These are phyloP conservation scores for Coemansia sp. DNA, from an alignment of 192 early-diverging fungal genomes.

Conservation along the genomic window DNA sequence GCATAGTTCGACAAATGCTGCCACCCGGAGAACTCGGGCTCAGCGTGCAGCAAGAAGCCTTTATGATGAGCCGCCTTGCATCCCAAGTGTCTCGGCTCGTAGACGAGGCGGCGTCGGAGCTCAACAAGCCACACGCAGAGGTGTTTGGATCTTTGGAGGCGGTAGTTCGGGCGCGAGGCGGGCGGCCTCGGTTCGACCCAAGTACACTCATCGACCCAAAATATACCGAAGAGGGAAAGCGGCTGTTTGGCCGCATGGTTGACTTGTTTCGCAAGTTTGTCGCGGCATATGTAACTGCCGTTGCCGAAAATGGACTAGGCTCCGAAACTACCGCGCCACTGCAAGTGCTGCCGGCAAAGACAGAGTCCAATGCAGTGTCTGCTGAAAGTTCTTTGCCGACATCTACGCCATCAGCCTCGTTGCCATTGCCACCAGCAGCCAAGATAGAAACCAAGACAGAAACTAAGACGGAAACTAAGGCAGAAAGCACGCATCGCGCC, in stretches of 20 bases:
- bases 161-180: slow-evolving; percentile 18
- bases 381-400: not conserved
- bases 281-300: slow-evolving; percentile 26
- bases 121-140: slow-evolving; percentile 14
- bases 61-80: slow-evolving; percentile 3
- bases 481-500: not conserved
- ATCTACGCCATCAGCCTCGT: not conserved
- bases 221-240: slow-evolving; percentile 21
- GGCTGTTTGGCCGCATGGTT: slow-evolving; percentile 33
- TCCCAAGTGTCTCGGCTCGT: slow-evolving; percentile 21
- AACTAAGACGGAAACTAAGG: not conserved
- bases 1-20: slow-evolving; percentile 21
- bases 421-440: not conserved
- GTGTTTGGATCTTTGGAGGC: slow-evolving; percentile 16
- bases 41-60: slow-evolving; percentile 1
- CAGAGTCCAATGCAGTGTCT: not conserved
- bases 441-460: not conserved
- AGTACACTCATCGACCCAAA: slow-evolving; percentile 10
- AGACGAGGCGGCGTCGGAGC: slow-evolving; percentile 13
- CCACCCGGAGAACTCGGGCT: slow-evolving; percentile 4
- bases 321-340: slow-evolving; percentile 5
- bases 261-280: slow-evolving; percentile 29
- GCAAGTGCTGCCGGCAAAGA: not conserved
- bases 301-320: slow-evolving; percentile 11
- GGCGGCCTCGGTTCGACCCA: slow-evolving; percentile 18